These are phyloP conservation scores for Bruguiera hainesii DNA, from an alignment of 441 rosid species.

Conservation along the genomic window DNA sequence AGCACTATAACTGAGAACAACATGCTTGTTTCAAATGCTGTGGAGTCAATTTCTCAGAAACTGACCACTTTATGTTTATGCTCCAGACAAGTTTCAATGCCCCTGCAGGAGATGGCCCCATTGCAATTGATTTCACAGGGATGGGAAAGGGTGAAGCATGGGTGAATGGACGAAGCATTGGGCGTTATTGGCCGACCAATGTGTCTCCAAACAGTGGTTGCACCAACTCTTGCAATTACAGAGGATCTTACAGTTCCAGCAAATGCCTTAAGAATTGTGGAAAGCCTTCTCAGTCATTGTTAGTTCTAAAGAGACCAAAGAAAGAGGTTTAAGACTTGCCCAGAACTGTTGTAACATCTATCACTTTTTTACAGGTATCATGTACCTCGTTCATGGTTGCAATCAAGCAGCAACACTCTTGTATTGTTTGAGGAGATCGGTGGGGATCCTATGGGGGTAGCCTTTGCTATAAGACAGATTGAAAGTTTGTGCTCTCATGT, in stretches of 20 bases:
- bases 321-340: not conserved
- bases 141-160: conserved; percentile 97
- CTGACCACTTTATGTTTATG: conserved; percentile 17
- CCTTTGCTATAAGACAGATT: conserved; percentile 48
- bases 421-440: conserved; percentile 90
- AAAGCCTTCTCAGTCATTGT: conserved; percentile 88
- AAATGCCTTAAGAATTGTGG: conserved; percentile 91
- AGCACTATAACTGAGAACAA: not conserved
- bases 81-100: conserved; percentile 67
- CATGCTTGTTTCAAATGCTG: not conserved
- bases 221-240: conserved; percentile 62
- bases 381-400: conserved; percentile 90
- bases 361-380: conserved; percentile 58
- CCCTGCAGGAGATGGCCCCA: conserved; percentile 67
- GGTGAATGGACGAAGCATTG: conserved; percentile 97
- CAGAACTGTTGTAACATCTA: conserved; percentile 11
- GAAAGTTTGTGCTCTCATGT: conserved; percentile 62
- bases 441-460: conserved; percentile 81
- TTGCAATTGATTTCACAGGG: conserved; percentile 83
- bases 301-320: conserved; percentile 29
- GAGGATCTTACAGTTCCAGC: conserved; percentile 56
- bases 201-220: conserved; percentile 53
- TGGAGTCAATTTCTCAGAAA: conserved; percentile 3
- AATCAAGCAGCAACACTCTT: conserved; percentile 64
- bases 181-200: conserved; percentile 91